Percentiles rank a stretch among this genome's conserved stretches.
Evolutionary conservation across 2,329 filamentous ascomycete genomes (phyloP).

Genomic region (Pseudogymnoascus sp.): DNA sequence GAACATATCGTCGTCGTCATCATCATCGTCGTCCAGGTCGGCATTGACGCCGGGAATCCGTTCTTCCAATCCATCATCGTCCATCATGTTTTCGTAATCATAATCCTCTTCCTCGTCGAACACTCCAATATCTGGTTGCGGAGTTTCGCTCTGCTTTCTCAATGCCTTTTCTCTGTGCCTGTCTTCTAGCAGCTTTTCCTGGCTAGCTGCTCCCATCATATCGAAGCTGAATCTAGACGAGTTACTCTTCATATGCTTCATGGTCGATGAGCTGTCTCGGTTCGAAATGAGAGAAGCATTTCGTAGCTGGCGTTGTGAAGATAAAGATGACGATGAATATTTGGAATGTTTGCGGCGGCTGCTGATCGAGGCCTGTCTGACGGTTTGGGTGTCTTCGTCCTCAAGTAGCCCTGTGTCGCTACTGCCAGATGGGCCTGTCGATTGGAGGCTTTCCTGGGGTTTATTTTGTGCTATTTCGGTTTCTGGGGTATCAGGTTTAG

Average conservation of each 20-base stretch:
- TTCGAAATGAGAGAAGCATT: conserved; percentile 43
- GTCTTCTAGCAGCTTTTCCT: conserved; percentile 64
- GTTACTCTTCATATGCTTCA: conserved; percentile 63
- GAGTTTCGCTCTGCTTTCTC: conserved; percentile 45
- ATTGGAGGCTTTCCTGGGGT: conserved; percentile 12
- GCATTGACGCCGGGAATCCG: conserved; percentile 52
- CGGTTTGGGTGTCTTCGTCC: conserved; percentile 13
- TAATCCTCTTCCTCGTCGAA: conserved; percentile 47
- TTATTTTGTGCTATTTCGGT: conserved; percentile 17
- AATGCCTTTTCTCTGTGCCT: conserved; percentile 60
- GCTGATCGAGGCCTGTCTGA: conserved; percentile 9
- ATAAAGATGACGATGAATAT: conserved; percentile 30
- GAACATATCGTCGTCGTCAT: conserved; percentile 43
- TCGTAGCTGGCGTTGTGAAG: neutral
- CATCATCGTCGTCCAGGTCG: conserved; percentile 31
- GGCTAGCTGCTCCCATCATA: conserved; percentile 61
- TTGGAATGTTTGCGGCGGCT: conserved; percentile 18
- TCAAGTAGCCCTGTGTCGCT: neutral
- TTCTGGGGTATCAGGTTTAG: neutral
- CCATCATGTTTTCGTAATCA: conserved; percentile 56
- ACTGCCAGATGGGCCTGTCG: neutral
- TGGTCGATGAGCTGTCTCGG: conserved; percentile 37
- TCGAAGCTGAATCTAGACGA: conserved; percentile 78
- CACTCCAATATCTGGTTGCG: conserved; percentile 29
- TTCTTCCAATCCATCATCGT: conserved; percentile 59